Base-by-base conservation (phyloP, 805 yeast species). In the Spathaspora girioi region DNA sequence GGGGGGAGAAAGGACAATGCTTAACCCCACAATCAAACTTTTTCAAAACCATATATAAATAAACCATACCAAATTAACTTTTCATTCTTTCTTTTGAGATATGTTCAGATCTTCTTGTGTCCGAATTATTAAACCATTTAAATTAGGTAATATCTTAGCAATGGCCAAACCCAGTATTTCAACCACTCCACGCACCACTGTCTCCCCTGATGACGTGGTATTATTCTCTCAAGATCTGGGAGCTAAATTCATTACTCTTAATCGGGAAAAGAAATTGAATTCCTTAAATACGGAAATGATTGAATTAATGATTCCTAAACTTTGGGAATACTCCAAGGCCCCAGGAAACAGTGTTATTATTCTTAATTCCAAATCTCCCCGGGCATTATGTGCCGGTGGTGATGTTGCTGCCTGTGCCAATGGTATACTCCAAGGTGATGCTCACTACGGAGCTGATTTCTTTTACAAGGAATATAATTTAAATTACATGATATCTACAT, bases 371-470 rank as follows among this genome's bases (percentile, higher is more conserved):
- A 75, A 68, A 54, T 69, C 78, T n/a, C 81, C 82, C 20, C 83
- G 82, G 63, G 84, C 96, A 1, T 83, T 93, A 54, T 90, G 97
- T 69, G 96, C 98, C 31, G 99, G 99, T 46, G 99, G 98, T 27
- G 99, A 93, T 67, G 96, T 93, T 43, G 85, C 93, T 41, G 82
- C 81, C 47, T 84, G 91, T 60, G 96, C 93, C 20, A 75, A 75
- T 48, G 73, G 73, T 54, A 87, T 87, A 60, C 58, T 76, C 38
- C 58, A 66, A 1, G 81, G 78, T 12, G 64, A 82, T 20, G 67
- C 77, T 1, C 64, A 62, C 11, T 70, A 76, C 42, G 82, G 90
- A 2, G 64, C 82, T 32, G 80, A 80, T 52, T 88, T 87, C 69
- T 93, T 94, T 74, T 80, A 82, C 54, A 66, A 77, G 50, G 98